Base-by-base conservation (phyloP, 257 asterid species). In the Agastache rugosa region DNA sequence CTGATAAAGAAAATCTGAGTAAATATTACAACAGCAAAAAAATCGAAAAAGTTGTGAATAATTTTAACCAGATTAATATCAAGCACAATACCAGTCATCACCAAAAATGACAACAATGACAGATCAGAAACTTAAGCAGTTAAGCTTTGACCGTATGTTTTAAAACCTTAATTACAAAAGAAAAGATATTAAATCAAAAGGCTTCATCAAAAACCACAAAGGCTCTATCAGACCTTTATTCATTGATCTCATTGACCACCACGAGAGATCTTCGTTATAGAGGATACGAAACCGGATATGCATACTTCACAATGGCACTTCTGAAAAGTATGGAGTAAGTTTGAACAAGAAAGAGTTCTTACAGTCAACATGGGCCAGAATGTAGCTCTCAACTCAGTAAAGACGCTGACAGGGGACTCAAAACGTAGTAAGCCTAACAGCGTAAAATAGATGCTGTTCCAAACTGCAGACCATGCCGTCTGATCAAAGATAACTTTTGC, bases 361-460 rank as follows among this genome's bases (percentile, higher is more conserved):
- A 92, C 98, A 4, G 97, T 90, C 82, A 90, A 82, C 97, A 92
- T 83, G 51, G 97, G 96, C 73, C 74, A 85, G 83, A 90, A 92
- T 3, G 98, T 90, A 16, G 96, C 89, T 85, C 77, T 92, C 87
- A 83, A 65, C 79, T 92, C 96, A 7, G 27, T 79, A 37, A 81
- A 85, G 59, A 90, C 79, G 69, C 56, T 80, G 74, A 37, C 63
- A 42, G 97, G 98, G 34, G 97, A 89, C 74, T 92, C 98, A 20
- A 90, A 67, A 8, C 98, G 93, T 29, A 92, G 50, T 74, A 86
- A 73, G 50, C 91, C 98, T 75, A 92, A 78, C 77, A 87, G 89
- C 6, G 83, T 78, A 44, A 15, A 92, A 75, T 92, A 92, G 63
- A 92, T 88, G 89, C 94, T 90, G 83, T 90, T 92, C 98, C 98